Base-by-base conservation (phyloP, 768 basidiomycete genomes). In the Botryobasidium botryosum region DNA sequence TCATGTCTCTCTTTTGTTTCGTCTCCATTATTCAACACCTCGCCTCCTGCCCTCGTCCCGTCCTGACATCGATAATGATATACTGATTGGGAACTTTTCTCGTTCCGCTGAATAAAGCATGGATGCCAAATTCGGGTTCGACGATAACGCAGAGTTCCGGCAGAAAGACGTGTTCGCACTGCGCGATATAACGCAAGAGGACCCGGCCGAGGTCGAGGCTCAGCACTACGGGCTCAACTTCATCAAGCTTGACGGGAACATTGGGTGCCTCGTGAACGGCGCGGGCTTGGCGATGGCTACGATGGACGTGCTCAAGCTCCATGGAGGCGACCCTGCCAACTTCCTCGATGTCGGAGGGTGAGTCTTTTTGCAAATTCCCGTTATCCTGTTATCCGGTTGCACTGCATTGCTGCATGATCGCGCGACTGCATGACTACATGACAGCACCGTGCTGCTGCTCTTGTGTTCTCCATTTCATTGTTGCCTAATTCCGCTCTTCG, bases 81-180 rank as follows among this genome's bases (percentile, higher is more conserved):
- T 3, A 6, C 35, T 41, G 32, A 17, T 18, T 26, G 46, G 37
- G n/a, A n/a, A n/a, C n/a, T n/a, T n/a, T n/a, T n/a, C n/a, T n/a
- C n/a, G n/a, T n/a, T n/a, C n/a, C n/a, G n/a, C n/a, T n/a, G n/a
- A n/a, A n/a, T 50, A 10, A 52, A 92, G 91, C 68, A 97, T 99
- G 94, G 94, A 99, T 62, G 94, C 94, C 60, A 99, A 99, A 63
- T 87, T 97, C 50, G 88, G 90, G n/a, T 99, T 99, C 56, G 94
- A 99, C 56, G 94, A 99, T 61, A 97, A 99, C 58, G 94, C 94
- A 29, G 88, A 90, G 58, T 99, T 99, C 75, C 81, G 94, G 50
- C 94, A 99, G 59, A 63, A 76, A 56, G 88, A 92, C 53, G 60
- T 96, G 50, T 94, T 92, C 59, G 69, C 64, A 44, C 71, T 99